phyloP scores from a whole-genome alignment of 2,329 filamentous ascomycete genomes.

The Aureobasidium vineae region DNA sequence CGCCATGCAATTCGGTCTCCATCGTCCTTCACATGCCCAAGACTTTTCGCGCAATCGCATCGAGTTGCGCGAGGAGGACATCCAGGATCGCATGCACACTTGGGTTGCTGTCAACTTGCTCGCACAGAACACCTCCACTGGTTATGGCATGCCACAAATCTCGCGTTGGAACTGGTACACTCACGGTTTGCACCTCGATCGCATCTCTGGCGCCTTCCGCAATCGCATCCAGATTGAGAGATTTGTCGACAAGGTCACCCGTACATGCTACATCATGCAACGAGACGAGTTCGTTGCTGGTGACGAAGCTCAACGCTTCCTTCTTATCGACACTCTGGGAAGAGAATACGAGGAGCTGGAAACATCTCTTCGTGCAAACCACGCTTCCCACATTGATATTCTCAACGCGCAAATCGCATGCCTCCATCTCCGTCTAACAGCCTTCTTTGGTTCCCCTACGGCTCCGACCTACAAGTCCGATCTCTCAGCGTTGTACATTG shows the following conservation, averaged over 20 bases:
- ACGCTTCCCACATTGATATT: slow-evolving; percentile 41
- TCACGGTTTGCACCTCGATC: slow-evolving; percentile 72
- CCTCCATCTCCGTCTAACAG: slow-evolving; percentile 72
- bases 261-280: slow-evolving; percentile 75
- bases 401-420: slow-evolving; percentile 71
- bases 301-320: slow-evolving; percentile 39
- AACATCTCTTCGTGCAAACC: slow-evolving; percentile 36
- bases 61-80: slow-evolving; percentile 73
- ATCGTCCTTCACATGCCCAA: slow-evolving; percentile 76
- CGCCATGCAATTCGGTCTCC: slow-evolving; percentile 77
- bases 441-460: slow-evolving; percentile 75
- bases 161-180: slow-evolving; percentile 55
- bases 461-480: slow-evolving; percentile 71
- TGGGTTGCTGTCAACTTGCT: slow-evolving; percentile 87
- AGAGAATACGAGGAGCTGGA: slow-evolving; percentile 41
- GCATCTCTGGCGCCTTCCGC: slow-evolving; percentile 60
- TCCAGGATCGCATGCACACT: slow-evolving; percentile 73
- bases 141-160: slow-evolving; percentile 72
- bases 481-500: slow-evolving; percentile 71
- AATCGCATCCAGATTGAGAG: slow-evolving; percentile 69
- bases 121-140: slow-evolving; percentile 75
- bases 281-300: slow-evolving; percentile 63
- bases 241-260: slow-evolving; percentile 74
- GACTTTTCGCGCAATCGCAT: slow-evolving; percentile 69
- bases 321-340: slow-evolving; percentile 41